These are phyloP conservation scores for Globisporangium parvum DNA, from an alignment of 352 stramenopile species.

Conservation along the genomic window DNA sequence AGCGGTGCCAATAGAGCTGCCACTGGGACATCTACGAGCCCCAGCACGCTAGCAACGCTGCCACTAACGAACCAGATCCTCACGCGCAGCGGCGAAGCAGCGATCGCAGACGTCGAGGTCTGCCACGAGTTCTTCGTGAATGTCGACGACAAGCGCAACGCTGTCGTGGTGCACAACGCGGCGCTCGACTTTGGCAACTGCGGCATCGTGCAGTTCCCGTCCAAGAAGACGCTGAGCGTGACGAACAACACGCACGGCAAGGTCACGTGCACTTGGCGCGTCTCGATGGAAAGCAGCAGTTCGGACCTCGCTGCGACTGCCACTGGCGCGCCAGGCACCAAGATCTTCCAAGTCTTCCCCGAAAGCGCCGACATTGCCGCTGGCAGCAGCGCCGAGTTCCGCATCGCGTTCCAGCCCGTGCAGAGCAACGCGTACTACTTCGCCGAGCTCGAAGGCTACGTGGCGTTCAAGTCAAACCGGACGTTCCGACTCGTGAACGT, in stretches of 20 bases:
- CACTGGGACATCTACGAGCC: neutral
- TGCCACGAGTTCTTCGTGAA: conserved; percentile 85
- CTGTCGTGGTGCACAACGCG: conserved; percentile 33
- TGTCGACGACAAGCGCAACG: conserved; percentile 48
- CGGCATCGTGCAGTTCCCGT: conserved; percentile 42
- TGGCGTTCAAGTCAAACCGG: conserved; percentile 90
- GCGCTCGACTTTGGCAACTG: conserved; percentile 80
- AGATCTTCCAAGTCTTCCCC: conserved; percentile 72
- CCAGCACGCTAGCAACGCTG: conserved; percentile 16
- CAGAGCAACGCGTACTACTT: conserved; percentile 87
- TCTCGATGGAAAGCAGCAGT: conserved; percentile 26
- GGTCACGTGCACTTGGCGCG: conserved; percentile 71
- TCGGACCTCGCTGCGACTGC: neutral
- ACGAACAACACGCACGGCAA: conserved; percentile 87
- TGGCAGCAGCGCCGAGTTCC: conserved; percentile 70
- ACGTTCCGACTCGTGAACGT: conserved; percentile 93
- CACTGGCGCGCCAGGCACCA: neutral
- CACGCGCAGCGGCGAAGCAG: conserved; percentile 81
- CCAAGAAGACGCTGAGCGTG: conserved; percentile 71
- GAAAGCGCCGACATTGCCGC: conserved; percentile 71
- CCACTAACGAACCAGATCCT: conserved; percentile 38
- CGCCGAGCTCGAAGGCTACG: conserved; percentile 82
- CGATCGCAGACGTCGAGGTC: conserved; percentile 59
- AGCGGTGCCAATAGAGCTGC: neutral
- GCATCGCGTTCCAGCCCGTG: conserved; percentile 74